phyloP scores from a whole-genome alignment of 352 stramenopile genomes.

The Phytophthora tentaculata region DNA sequence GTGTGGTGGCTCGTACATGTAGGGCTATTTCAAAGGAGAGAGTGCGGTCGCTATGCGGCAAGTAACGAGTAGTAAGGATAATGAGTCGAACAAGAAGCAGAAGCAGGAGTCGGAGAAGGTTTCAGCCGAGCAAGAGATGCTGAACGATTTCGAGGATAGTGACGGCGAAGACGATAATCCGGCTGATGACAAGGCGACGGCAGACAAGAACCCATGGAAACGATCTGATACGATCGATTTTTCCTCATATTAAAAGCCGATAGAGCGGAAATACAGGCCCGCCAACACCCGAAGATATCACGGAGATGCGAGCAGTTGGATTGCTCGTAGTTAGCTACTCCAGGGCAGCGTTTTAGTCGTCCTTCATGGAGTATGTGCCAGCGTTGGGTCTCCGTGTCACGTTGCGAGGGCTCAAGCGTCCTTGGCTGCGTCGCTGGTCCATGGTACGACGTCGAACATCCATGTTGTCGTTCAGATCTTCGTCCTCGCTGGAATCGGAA shows the following conservation, averaged over 20 bases:
- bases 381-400: slow-evolving; percentile 33
- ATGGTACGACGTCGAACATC: slow-evolving; percentile 54
- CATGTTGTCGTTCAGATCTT: slow-evolving; percentile 49
- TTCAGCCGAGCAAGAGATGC: slow-evolving; percentile 78
- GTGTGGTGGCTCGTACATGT: background rate
- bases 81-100: slow-evolving; percentile 26
- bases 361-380: slow-evolving; percentile 59
- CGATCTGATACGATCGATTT: slow-evolving; percentile 83
- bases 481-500: slow-evolving; percentile 77
- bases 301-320: too few relatives aligned
- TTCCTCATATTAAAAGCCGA: slow-evolving; percentile 51
- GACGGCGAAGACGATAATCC: slow-evolving; percentile 56
- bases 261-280: slow-evolving; percentile 25
- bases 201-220: slow-evolving; percentile 52
- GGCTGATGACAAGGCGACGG: slow-evolving; percentile 20
- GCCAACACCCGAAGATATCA: slow-evolving; percentile 12
- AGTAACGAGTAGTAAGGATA: slow-evolving; percentile 22
- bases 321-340: background rate
- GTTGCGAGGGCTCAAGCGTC: slow-evolving; percentile 23
- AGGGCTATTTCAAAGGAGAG: slow-evolving; percentile 83
- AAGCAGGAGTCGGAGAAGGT: slow-evolving; percentile 41
- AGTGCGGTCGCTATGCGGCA: slow-evolving; percentile 78
- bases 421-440: slow-evolving; percentile 31
- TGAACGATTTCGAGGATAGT: slow-evolving; percentile 89
- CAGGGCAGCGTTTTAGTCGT: slow-evolving; percentile 42